phyloP scores from a whole-genome alignment of 352 stramenopile genomes.

The Saprolegnia parasitica region DNA sequence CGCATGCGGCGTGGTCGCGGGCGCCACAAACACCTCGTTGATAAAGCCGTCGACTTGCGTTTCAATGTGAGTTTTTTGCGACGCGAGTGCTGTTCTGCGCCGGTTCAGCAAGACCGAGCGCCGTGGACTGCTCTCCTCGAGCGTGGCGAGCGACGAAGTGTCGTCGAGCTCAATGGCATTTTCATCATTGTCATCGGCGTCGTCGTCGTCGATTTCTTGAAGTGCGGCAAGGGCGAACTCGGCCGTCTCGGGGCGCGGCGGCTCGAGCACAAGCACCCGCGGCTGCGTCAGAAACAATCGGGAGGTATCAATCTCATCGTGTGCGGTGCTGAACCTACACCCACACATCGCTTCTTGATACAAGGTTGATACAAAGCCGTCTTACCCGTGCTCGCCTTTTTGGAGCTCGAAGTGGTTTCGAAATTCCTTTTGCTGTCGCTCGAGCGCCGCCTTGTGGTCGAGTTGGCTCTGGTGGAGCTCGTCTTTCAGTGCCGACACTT shows the following conservation, averaged over 20 bases:
- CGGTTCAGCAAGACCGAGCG: background rate
- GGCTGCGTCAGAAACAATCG: too few species aligned
- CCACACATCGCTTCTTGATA: too few species aligned
- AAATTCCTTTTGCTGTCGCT: constrained; percentile 15
- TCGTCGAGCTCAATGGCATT: too few species aligned
- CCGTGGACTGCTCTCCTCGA: background rate
- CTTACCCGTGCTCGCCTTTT: background rate
- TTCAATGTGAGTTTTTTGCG: constrained; percentile 12
- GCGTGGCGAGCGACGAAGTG: too few species aligned
- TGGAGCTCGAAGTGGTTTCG: constrained; percentile 19
- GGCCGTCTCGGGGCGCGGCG: background rate
- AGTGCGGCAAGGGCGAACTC: background rate
- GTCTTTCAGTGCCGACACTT: constrained; percentile 9
- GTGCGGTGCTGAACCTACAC: too few species aligned
- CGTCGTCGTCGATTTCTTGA: too few species aligned
- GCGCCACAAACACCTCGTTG: constrained; percentile 16
- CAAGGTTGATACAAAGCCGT: too few species aligned
- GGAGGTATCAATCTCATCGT: too few species aligned
- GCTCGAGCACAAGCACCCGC: background rate
- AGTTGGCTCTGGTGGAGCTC: background rate
- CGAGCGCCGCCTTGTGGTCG: constrained; percentile 10
- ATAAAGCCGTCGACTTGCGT: constrained; percentile 10
- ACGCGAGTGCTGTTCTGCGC: background rate
- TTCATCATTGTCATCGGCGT: too few species aligned
- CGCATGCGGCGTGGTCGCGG: background rate